These are phyloP conservation scores for Malassezia equina DNA, from an alignment of 1,284 basidiomycete species.

Conservation along the genomic window DNA sequence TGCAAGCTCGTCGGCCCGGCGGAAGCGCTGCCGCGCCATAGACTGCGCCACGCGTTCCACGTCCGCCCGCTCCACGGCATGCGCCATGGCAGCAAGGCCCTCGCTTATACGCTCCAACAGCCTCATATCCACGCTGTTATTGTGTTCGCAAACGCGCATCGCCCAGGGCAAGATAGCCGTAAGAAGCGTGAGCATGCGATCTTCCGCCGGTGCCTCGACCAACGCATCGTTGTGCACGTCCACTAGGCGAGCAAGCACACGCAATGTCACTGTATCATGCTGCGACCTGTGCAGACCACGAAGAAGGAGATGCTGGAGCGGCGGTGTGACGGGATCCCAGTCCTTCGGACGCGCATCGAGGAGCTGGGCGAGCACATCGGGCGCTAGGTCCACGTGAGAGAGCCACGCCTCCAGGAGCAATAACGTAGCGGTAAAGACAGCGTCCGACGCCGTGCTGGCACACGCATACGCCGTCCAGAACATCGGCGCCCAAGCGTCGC, in stretches of 20 bases:
- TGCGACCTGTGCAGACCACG: conserved; percentile 69
- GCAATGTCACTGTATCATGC: conserved; percentile 62
- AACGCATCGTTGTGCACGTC: not conserved
- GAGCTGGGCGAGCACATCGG: conserved; percentile 57
- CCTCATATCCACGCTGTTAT: not conserved
- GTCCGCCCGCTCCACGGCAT: conserved; percentile 62
- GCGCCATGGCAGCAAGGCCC: conserved; percentile 57
- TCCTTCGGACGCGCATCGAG: conserved; percentile 57
- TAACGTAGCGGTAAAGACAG: conserved; percentile 65
- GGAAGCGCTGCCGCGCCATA: conserved; percentile 75
- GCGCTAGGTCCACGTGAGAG: conserved; percentile 45
- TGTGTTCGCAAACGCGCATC: conserved; percentile 61
- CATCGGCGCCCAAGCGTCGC: conserved; percentile 62
- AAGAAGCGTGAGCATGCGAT: conserved; percentile 53
- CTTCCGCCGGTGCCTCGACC: not conserved
- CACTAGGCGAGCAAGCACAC: conserved; percentile 53
- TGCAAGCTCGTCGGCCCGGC: conserved; percentile 85
- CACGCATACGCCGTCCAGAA: conserved; percentile 80
- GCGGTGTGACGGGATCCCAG: conserved; percentile 60
- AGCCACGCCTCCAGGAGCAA: conserved; percentile 30
- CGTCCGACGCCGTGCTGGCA: conserved; percentile 69
- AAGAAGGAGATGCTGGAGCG: conserved; percentile 65
- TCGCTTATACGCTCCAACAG: conserved; percentile 1
- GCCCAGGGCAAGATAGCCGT: conserved; percentile 79
- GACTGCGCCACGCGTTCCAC: conserved; percentile 76